Conservation (phyloP, 176 grass and related monocot species). For the Puccinellia tenuiflora region DNA sequence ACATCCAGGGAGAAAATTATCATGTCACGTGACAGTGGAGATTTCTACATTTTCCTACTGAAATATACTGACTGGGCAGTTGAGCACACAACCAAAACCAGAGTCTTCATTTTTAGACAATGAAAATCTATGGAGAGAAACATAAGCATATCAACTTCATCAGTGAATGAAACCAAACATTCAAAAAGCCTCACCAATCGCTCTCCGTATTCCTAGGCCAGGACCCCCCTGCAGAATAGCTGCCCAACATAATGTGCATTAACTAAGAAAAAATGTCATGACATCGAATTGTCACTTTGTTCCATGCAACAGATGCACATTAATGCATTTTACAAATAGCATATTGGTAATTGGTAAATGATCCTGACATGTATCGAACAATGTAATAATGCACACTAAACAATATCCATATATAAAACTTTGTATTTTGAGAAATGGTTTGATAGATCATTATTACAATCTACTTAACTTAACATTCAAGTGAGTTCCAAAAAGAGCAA, state of each 20-base stretch:
- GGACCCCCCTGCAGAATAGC: not conserved
- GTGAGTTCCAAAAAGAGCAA: not conserved
- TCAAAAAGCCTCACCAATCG: constrained; percentile 22
- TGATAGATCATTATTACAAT: not conserved
- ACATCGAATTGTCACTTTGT: not conserved
- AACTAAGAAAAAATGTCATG: not conserved
- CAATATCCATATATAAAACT: not conserved
- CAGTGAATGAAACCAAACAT: not conserved
- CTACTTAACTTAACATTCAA: not conserved
- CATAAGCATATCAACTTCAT: not conserved
- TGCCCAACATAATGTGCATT: not conserved
- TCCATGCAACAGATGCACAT: not conserved
- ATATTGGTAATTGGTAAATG: not conserved
- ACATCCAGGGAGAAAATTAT: not conserved
- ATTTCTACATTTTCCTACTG: not conserved
- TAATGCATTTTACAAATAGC: not conserved
- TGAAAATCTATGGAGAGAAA: not conserved
- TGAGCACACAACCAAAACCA: not conserved
- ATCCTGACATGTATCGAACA: not conserved
- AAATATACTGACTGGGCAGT: not conserved
- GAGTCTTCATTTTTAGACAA: not conserved
- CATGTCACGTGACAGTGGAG: not conserved
- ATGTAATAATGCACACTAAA: not conserved
- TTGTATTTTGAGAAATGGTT: not conserved
- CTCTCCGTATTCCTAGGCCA: not conserved